Conservation (phyloP, 495 filamentous ascomycete genomes). For the Talaromyces adpressus region DNA sequence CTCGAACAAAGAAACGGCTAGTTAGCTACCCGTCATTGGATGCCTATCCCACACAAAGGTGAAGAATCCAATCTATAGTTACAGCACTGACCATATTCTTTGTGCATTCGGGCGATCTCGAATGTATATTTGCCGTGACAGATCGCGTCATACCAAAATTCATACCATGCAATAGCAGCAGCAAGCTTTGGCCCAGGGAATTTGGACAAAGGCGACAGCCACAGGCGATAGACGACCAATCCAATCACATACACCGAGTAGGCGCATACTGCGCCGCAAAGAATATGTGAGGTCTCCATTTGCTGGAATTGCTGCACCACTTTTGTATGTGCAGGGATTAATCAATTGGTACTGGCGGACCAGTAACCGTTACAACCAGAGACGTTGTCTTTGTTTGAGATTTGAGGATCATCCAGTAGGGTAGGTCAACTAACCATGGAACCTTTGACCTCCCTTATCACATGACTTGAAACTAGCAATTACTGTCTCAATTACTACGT, state of each 20-base stretch:
- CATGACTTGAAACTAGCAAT: not conserved
- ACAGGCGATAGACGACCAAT: constrained; percentile 9
- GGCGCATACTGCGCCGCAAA: not conserved
- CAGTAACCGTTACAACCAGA: not conserved
- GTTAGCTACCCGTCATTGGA: not conserved
- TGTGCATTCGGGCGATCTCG: constrained; percentile 27
- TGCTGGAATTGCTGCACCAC: not conserved
- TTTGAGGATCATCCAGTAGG: not conserved
- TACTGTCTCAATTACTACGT: not conserved
- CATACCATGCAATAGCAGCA: constrained; percentile 24
- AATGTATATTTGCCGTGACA: constrained; percentile 18
- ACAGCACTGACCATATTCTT: not conserved
- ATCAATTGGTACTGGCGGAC: not conserved
- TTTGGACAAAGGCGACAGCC: constrained; percentile 5
- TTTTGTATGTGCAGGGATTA: not conserved
- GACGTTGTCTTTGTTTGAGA: not conserved
- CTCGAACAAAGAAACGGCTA: not conserved
- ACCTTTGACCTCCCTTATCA: not conserved
- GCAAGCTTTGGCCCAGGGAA: constrained; percentile 18
- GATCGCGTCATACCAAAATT: constrained; percentile 4
- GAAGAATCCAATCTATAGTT: not conserved
- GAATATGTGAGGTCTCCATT: not conserved
- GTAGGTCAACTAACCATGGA: not conserved
- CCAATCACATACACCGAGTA: not conserved
- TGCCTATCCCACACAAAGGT: not conserved